These are phyloP conservation scores for Mycena capillaripes DNA, from an alignment of 768 basidiomycete species.

Conservation along the genomic window DNA sequence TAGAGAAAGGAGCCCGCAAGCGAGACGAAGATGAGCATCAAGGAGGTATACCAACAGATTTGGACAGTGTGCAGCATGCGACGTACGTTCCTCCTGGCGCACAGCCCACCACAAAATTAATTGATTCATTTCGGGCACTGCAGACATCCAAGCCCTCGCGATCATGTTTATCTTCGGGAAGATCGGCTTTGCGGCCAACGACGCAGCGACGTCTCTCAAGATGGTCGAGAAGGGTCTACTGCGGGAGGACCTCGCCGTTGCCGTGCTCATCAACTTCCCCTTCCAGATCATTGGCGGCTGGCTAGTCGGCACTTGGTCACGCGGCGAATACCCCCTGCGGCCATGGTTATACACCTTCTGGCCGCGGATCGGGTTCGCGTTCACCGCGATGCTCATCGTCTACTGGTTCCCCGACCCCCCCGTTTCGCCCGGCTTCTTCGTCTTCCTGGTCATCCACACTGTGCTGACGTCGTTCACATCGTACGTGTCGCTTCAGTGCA, in stretches of 20 bases:
- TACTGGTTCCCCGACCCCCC: constrained; percentile 87
- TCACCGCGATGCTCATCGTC: constrained; percentile 82
- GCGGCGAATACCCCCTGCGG: constrained; percentile 83
- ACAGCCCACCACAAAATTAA: background rate
- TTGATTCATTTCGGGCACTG: background rate
- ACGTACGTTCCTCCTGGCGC: constrained; percentile 66
- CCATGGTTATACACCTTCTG: constrained; percentile 95
- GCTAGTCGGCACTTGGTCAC: constrained; percentile 92
- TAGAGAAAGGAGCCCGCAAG: constrained; percentile 83
- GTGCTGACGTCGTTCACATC: constrained; percentile 87
- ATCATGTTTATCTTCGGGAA: constrained; percentile 92
- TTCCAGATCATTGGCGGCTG: constrained; percentile 97
- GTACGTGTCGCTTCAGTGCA: constrained; percentile 60
- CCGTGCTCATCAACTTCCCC: constrained; percentile 96
- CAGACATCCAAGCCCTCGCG: constrained; percentile 93
- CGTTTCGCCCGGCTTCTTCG: constrained; percentile 81
- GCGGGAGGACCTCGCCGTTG: constrained; percentile 95
- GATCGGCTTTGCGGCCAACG: constrained; percentile 95
- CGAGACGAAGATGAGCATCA: constrained; percentile 90
- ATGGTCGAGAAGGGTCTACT: constrained; percentile 96
- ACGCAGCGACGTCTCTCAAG: constrained; percentile 91
- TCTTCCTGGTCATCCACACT: constrained; percentile 84
- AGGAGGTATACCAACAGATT: constrained; percentile 92
- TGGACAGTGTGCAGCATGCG: constrained; percentile 93
- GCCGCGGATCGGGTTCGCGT: constrained; percentile 83